A percentile compares a stretch with the other conserved stretches of the same genome.
Evolutionary conservation across 257 asterid genomes (phyloP).

Genomic region (Solanum neorickii): DNA sequence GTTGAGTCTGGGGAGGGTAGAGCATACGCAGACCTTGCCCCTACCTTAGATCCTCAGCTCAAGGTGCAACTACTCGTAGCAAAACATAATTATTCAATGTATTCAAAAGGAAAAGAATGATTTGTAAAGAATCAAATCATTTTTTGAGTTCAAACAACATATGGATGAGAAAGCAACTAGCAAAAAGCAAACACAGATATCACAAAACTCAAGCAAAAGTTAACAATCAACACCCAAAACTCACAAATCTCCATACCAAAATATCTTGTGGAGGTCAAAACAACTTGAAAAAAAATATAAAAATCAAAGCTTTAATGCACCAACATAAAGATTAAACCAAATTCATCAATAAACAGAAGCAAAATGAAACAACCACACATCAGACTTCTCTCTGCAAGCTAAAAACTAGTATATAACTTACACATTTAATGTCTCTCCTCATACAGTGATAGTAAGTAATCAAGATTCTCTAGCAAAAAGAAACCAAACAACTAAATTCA

Average conservation of each 20-base stretch:
- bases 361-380: not conserved
- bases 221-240: not conserved
- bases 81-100: not conserved
- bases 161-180: not conserved
- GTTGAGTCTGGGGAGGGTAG: not conserved
- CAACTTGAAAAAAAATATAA: not conserved
- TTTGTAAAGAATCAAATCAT: not conserved
- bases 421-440: not conserved
- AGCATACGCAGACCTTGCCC: too few species aligned
- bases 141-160: not conserved
- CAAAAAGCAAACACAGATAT: not conserved
- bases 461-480: not conserved
- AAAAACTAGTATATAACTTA: not conserved
- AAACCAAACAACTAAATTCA: not conserved
- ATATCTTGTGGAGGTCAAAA: not conserved
- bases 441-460: not conserved
- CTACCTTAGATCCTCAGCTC: not conserved
- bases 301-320: not conserved
- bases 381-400: not conserved
- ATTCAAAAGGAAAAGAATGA: not conserved
- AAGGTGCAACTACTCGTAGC: not conserved
- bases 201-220: not conserved
- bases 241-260: not conserved
- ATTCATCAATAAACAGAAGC: not conserved
- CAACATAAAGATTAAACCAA: not conserved